Evolutionary conservation across 2,329 filamentous ascomycete genomes (phyloP).

Genomic region (Tolypocladium album): DNA sequence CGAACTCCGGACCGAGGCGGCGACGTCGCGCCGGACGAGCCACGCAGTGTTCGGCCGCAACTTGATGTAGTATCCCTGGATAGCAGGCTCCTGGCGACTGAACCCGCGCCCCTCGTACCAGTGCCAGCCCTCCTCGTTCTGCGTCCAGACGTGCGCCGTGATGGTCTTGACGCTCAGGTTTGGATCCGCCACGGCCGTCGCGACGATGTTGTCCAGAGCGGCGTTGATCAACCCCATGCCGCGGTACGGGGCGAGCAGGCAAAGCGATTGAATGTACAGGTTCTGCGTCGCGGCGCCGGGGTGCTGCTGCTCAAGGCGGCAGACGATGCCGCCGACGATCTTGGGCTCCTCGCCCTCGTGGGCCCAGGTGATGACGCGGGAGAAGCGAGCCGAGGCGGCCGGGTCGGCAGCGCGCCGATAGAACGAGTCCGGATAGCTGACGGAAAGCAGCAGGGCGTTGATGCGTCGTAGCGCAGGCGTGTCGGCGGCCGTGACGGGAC

Average conservation of each 20-base stretch:
- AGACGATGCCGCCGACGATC: constrained; percentile 51
- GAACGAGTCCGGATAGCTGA: constrained; percentile 54
- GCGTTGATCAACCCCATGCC: constrained; percentile 47
- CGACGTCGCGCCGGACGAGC: constrained; percentile 40
- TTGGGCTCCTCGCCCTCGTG: constrained; percentile 32
- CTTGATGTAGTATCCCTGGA: constrained; percentile 51
- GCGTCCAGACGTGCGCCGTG: constrained; percentile 59
- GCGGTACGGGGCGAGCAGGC: constrained; percentile 53
- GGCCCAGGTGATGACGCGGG: constrained; percentile 48
- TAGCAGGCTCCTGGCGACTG: constrained; percentile 30
- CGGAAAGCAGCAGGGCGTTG: constrained; percentile 53
- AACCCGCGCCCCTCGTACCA: constrained; percentile 55
- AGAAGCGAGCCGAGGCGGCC: constrained; percentile 39
- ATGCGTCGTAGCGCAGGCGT: constrained; percentile 51
- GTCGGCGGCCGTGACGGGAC: constrained; percentile 37
- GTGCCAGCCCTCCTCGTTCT: constrained; percentile 49
- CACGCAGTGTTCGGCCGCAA: constrained; percentile 51
- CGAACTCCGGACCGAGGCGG: constrained; percentile 12
- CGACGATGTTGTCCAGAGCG: constrained; percentile 41
- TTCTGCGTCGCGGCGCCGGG: constrained; percentile 21
- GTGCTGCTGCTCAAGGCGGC: constrained; percentile 39
- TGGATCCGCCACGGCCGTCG: constrained; percentile 22
- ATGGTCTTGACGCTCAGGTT: constrained; percentile 30
- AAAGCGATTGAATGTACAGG: constrained; percentile 56
- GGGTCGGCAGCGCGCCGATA: constrained; percentile 45